Conservation (phyloP, 768 basidiomycete species). For the Stropharia rugosoannulata region DNA sequence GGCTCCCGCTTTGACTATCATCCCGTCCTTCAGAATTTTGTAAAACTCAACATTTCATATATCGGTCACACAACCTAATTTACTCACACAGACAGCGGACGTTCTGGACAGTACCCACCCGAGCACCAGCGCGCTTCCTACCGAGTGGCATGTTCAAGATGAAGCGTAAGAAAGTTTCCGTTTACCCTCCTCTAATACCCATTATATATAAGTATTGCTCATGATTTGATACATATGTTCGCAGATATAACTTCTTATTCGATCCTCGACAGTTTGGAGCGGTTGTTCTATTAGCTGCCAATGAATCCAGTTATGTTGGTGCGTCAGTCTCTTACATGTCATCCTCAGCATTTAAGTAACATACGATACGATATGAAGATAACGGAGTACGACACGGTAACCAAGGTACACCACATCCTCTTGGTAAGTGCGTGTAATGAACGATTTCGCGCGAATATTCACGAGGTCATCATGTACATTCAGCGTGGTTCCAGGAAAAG, state of each 20-base stretch:
- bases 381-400: conserved; percentile 35
- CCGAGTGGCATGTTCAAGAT: conserved; percentile 51
- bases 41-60: conserved; percentile 26
- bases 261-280: conserved; percentile 69
- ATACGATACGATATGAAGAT: no score
- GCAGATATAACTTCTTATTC: conserved; percentile 70
- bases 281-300: conserved; percentile 57
- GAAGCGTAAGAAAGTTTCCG: conserved; percentile 48
- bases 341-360: no score
- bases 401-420: conserved; percentile 77
- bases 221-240: neutral
- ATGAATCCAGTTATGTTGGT: conserved; percentile 66
- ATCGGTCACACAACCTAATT: neutral
- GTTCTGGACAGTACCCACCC: conserved; percentile 60
- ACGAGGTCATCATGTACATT: neutral
- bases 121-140: conserved; percentile 54
- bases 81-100: conserved; percentile 47
- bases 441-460: neutral
- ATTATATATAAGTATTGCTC: no score
- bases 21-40: conserved; percentile 62
- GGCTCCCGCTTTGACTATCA: conserved; percentile 76
- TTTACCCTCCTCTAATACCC: neutral
- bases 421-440: conserved; percentile 41
- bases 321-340: conserved; percentile 8
- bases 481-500: conserved; percentile 83